phyloP scores from a whole-genome alignment of 2,329 filamentous ascomycete genomes.

The Penicillium occitanis region DNA sequence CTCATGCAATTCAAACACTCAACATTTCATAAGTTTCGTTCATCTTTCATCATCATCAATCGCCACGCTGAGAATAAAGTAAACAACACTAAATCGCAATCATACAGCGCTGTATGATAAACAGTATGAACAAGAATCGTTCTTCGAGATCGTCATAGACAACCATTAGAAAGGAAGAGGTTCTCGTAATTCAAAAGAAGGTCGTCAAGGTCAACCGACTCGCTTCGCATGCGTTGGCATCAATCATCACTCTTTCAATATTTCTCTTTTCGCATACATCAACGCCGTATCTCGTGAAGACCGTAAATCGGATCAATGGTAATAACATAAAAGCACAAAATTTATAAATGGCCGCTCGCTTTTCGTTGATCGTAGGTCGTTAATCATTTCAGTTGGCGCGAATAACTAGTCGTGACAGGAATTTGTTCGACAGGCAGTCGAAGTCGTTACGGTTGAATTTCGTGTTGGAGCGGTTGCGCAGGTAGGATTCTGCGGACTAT shows the following conservation, averaged over 20 bases:
- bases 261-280: conserved; percentile 14
- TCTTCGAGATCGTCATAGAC: not conserved
- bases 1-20: conserved; percentile 22
- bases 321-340: conserved; percentile 16
- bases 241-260: conserved; percentile 17
- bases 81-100: conserved; percentile 23
- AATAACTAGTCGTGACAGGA: conserved; percentile 93
- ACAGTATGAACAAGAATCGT: not conserved
- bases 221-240: not conserved
- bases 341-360: conserved; percentile 21
- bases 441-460: conserved; percentile 92
- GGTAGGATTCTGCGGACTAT: conserved; percentile 68
- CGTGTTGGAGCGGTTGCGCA: conserved; percentile 73
- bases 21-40: conserved; percentile 43
- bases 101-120: conserved; percentile 12
- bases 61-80: conserved; percentile 31
- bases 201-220: not conserved
- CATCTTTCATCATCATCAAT: conserved; percentile 41
- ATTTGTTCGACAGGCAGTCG: conserved; percentile 95
- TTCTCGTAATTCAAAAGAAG: conserved; percentile 10
- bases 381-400: conserved; percentile 68
- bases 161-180: not conserved
- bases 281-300: conserved; percentile 20
- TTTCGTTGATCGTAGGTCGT: conserved; percentile 18
- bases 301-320: conserved; percentile 4